Percentiles rank a stretch among this genome's conserved stretches.
Evolutionary conservation across 2,329 filamentous ascomycete genomes (phyloP).

Genomic region (Pestalotiopsis fici): DNA sequence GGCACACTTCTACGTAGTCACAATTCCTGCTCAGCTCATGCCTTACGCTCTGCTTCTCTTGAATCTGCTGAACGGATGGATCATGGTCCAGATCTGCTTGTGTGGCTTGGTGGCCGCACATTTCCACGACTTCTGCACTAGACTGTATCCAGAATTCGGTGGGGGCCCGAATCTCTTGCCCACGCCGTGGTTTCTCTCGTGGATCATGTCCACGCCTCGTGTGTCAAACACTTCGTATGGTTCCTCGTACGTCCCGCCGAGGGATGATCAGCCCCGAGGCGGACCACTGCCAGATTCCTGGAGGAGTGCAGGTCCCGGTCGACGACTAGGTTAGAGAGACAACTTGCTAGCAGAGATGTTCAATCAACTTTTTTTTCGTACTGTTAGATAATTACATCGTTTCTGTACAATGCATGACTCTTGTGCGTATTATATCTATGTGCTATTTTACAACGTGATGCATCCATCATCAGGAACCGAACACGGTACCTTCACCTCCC

Average conservation of each 20-base stretch:
- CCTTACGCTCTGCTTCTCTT: conserved; percentile 79
- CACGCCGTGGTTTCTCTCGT: conserved; percentile 72
- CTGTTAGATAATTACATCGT: too few relatives aligned
- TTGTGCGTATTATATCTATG: too few relatives aligned
- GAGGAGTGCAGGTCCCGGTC: conserved; percentile 62
- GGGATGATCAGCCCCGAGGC: conserved; percentile 31
- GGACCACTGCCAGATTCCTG: conserved; percentile 64
- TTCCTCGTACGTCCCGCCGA: conserved; percentile 53
- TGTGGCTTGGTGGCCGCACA: conserved; percentile 88
- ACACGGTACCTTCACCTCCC: background rate
- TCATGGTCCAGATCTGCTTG: conserved; percentile 61
- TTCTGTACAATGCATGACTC: too few relatives aligned
- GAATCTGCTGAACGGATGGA: conserved; percentile 66
- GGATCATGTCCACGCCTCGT: conserved; percentile 59
- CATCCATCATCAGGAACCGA: background rate
- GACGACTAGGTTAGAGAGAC: conserved; percentile 51
- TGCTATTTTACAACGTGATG: background rate
- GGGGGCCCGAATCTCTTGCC: conserved; percentile 76
- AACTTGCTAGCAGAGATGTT: too few relatives aligned
- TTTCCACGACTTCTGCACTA: conserved; percentile 84
- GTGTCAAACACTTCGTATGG: conserved; percentile 59
- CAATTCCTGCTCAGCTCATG: conserved; percentile 78
- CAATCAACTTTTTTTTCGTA: too few relatives aligned
- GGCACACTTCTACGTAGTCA: conserved; percentile 79
- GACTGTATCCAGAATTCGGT: conserved; percentile 86